Evolutionary conservation across 2,329 filamentous ascomycete genomes (phyloP).

Genomic region (Botrytis paeoniae): DNA sequence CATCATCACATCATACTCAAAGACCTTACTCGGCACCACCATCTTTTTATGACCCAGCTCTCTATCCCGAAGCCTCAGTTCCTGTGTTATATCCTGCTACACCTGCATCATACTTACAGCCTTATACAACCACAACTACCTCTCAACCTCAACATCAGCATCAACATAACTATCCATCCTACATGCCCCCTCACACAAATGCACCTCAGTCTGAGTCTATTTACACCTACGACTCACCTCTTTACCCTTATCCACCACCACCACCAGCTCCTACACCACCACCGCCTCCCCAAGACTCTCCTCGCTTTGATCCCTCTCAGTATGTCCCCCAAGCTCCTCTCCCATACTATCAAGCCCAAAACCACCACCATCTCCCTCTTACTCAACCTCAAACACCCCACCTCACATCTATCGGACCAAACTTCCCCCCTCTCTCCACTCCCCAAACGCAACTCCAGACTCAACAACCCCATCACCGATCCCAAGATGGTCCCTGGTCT

Average conservation of each 20-base stretch:
- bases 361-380: background rate
- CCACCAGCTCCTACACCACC: slow-evolving; percentile 17
- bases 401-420: background rate
- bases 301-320: background rate
- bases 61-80: background rate
- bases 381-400: background rate
- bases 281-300: background rate
- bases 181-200: background rate
- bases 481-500: slow-evolving; percentile 6
- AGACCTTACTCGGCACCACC: background rate
- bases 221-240: background rate
- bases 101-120: background rate
- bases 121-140: background rate
- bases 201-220: background rate
- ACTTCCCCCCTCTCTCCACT: background rate
- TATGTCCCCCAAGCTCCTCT: too few species aligned
- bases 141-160: background rate
- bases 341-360: background rate
- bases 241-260: background rate
- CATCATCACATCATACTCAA: background rate
- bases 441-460: background rate
- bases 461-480: background rate
- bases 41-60: background rate
- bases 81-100: background rate
- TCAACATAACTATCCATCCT: background rate